Base-by-base conservation (phyloP, 164 flowering plant species). In the Tetrastigma voinierianum region DNA sequence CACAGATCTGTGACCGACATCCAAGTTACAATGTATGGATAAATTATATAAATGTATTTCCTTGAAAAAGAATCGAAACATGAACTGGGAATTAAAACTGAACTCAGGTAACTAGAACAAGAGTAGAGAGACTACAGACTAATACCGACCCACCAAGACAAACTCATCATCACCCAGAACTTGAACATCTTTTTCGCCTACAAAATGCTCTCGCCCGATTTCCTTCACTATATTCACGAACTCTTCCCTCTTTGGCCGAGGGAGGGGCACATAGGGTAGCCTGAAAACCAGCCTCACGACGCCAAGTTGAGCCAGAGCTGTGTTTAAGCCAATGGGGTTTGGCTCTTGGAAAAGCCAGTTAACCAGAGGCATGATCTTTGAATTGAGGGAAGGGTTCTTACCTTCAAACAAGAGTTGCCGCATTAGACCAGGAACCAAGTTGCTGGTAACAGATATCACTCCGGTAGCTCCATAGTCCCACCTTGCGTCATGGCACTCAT, bases 231-330 rank as follows among this genome's bases (percentile, higher is more conserved):
- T 71, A 25, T 83, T 78, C 67, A 85, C 92, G 72, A 93, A 90
- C 53, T 89, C 96, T n/a, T 76, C 60, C 73, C 98, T 84, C 76
- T 83, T 84, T 1, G 72, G 75, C 51, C 74, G 45, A 17, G 93
- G 87, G 68, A 89, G 93, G 23, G 96, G 98, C 4, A 93, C 93
- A 68, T 89, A 90, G 46, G 98, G 98, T 2, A 90, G 80, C 66
- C 97, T 82, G 65, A 90, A 93, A 56, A 89, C 87, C 15, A 97
- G 98, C 80, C 97, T 82, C 54, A 84, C 82, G 48, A 90, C 97
- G 45, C 96, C 97, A 47, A 93, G 84, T 72, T 93, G 98, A 51
- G 96, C 93, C 20, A 90, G 76, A 46, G 96, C 96, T 4, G 93
- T 90, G 81, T 87, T 90, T 40, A 93, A 51, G 10, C 83, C 90